Evolutionary conservation across 2,329 filamentous ascomycete genomes (phyloP), one percentile per base, ranked within the genome.

Genomic region (Fusarium floridanum): DNA sequence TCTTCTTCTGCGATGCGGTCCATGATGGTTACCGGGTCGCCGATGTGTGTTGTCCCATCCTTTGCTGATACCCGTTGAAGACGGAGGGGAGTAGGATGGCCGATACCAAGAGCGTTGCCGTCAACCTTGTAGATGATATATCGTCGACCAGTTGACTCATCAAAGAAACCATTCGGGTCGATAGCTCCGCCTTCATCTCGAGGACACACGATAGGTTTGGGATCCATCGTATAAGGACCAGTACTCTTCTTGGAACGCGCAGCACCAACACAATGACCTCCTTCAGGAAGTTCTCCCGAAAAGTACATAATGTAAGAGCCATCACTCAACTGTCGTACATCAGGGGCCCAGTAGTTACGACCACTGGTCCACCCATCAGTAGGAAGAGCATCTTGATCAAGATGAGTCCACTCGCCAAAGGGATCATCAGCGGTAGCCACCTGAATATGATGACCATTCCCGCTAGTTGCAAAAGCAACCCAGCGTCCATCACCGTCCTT

Each of bases 81-180:
- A 82, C 90, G 85, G 70, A 92, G 85, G 0, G 90, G 89, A 43
- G 90, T 92, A 16, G 82, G 66, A 12, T 83, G 83, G n/a, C 83
- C 83, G 48, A 80, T 66, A 5, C 83, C 83, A 39, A 88, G 80
- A 67, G 84, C 85, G 81, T 92, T 93, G 41, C 91, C 91, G 80
- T 93, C 91, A 29, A 92, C 84, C 80, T 93, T 93, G 83, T 91
- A 93, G 11, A 89, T 82, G 6, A 93, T 85, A 77, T 91, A 93
- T 7, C 87, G 85, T 36, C 80, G 85, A 34, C 88, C 88, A 22
- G 80, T 82, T 50, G 87, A 85, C 12, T 80, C 78, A 76, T 93
- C 91, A 12, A 82, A 76, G 80, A 92, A 93, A 5, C 88, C 90
- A 0, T 88, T 84, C 0, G 91, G 84, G 76, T 93, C 91, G 75